These are phyloP conservation scores for Clavariopsis aquatica DNA, from an alignment of 495 filamentous ascomycete genomes.

Conservation along the genomic window DNA sequence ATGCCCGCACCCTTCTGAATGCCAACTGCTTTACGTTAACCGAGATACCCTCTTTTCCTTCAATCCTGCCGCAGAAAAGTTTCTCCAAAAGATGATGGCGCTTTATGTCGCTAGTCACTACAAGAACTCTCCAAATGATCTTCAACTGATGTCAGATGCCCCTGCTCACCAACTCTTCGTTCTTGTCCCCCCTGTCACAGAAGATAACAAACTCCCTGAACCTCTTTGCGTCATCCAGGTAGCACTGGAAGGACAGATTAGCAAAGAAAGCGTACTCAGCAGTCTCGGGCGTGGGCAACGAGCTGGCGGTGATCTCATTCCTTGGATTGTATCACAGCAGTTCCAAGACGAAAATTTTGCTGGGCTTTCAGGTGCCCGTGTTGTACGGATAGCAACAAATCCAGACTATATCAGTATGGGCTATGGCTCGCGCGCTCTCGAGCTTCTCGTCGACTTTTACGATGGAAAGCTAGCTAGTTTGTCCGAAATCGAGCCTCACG, in stretches of 20 bases:
- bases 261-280: constrained; percentile 85
- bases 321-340: constrained; percentile 97
- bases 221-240: constrained; percentile 95
- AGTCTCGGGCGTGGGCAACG: constrained; percentile 85
- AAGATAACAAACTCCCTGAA: constrained; percentile 79
- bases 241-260: constrained; percentile 91
- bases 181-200: constrained; percentile 82
- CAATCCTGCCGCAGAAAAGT: constrained; percentile 93
- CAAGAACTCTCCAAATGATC: constrained; percentile 97
- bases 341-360: constrained; percentile 99
- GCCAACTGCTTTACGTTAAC: constrained; percentile 89
- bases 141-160: constrained; percentile 97
- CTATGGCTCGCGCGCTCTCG: constrained; percentile 84
- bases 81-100: constrained; percentile 96
- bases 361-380: constrained; percentile 82
- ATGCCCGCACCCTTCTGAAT: constrained; percentile 85
- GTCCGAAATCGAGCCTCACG: constrained; percentile 54
- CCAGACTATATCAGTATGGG: constrained; percentile 94
- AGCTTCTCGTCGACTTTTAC: constrained; percentile 87
- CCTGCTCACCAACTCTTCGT: constrained; percentile 97
- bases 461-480: constrained; percentile 89
- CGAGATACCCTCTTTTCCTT: constrained; percentile 97
- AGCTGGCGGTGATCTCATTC: constrained; percentile 92
- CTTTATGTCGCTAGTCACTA: constrained; percentile 98
- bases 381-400: constrained; percentile 95